phyloP scores from a whole-genome alignment of 2,329 filamentous ascomycete genomes.

The Colletotrichum coccodes region DNA sequence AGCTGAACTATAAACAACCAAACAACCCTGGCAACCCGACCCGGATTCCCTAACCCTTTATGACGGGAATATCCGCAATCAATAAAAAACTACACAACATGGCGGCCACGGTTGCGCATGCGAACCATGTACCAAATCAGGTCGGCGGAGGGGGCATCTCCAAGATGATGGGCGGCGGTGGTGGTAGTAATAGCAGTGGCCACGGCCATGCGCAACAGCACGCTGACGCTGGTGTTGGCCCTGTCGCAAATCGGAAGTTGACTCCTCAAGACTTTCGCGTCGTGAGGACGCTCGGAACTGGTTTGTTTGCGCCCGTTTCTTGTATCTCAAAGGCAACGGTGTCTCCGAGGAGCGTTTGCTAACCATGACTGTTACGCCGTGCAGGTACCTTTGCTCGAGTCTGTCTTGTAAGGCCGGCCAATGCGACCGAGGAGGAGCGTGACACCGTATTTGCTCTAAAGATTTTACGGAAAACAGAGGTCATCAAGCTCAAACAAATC shows the following conservation, averaged over 20 bases:
- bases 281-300: constrained; percentile 81
- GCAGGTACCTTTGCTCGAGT: constrained; percentile 84
- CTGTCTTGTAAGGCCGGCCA: constrained; percentile 77
- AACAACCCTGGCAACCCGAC: not conserved
- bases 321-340: constrained; percentile 10
- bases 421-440: constrained; percentile 61
- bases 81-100: constrained; percentile 30
- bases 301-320: constrained; percentile 51
- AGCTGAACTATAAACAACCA: constrained; percentile 11
- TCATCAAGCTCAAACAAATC: constrained; percentile 86
- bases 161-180: constrained; percentile 27
- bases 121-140: constrained; percentile 24
- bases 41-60: constrained; percentile 3
- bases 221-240: constrained; percentile 27
- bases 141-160: constrained; percentile 27
- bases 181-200: constrained; percentile 1
- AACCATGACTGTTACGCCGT: constrained; percentile 6
- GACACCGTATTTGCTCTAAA: constrained; percentile 83
- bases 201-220: constrained; percentile 19
- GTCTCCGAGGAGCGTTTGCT: constrained; percentile 23
- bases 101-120: constrained; percentile 32
- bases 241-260: constrained; percentile 36
- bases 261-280: constrained; percentile 73
- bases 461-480: constrained; percentile 77
- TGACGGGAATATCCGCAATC: constrained; percentile 26